A percentile compares a stretch with the other conserved stretches of the same genome.
phyloP scores from a whole-genome alignment of 345 rosid species.

The Populus tremula region DNA sequence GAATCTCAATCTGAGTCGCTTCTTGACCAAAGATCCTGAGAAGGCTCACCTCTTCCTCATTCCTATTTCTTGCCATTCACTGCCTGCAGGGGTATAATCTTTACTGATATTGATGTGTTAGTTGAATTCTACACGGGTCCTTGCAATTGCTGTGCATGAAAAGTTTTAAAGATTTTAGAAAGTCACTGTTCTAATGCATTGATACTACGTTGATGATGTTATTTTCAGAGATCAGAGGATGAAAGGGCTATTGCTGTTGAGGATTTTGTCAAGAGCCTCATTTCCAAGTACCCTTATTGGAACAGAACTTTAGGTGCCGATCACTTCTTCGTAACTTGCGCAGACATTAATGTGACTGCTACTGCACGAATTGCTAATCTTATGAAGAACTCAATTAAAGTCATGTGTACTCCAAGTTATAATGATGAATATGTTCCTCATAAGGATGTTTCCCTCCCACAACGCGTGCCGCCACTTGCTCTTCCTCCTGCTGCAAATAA shows the following conservation, averaged over 20 bases:
- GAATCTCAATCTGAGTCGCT: constrained; percentile 13
- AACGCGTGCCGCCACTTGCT: background rate
- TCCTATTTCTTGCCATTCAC: constrained; percentile 10
- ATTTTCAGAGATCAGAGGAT: constrained; percentile 3
- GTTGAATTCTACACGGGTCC: no score
- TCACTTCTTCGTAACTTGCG: constrained; percentile 28
- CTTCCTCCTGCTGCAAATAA: constrained; percentile 10
- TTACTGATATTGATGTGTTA: background rate
- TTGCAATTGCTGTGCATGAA: no score
- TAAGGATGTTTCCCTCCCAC: constrained; percentile 29
- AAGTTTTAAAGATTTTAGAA: no score
- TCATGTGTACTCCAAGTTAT: constrained; percentile 22
- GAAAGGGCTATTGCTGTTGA: background rate
- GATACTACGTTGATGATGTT: background rate
- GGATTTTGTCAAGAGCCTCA: constrained; percentile 8
- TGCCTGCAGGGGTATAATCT: background rate
- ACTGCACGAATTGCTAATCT: constrained; percentile 1
- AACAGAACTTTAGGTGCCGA: constrained; percentile 23
- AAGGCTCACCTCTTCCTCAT: constrained; percentile 28
- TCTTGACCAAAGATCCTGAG: constrained; percentile 7
- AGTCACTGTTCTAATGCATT: background rate
- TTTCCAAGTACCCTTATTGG: constrained; percentile 23
- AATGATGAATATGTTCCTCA: constrained; percentile 15
- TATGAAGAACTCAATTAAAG: constrained; percentile 23
- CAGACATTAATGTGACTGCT: constrained; percentile 2